Evolutionary conservation across 2,329 filamentous ascomycete species (phyloP).

Genomic region (Epichloe glyceriae): DNA sequence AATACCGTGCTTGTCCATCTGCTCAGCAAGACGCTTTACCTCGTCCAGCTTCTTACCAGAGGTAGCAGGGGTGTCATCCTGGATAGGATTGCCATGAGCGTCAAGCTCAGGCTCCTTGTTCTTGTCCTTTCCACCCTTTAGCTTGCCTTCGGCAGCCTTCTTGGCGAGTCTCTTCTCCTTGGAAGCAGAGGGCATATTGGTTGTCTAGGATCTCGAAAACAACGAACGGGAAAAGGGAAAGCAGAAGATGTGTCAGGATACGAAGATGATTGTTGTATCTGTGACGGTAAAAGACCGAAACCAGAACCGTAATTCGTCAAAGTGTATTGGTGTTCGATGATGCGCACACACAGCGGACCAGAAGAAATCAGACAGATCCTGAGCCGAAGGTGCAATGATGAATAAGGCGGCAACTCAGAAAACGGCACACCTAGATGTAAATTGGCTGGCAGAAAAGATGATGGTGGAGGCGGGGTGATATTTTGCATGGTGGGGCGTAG

Average conservation of each 20-base stretch:
- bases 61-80: constrained; percentile 53
- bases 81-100: constrained; percentile 42
- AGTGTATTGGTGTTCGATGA: not conserved
- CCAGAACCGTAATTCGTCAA: not conserved
- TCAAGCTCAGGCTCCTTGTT: constrained; percentile 59
- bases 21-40: constrained; percentile 76
- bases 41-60: constrained; percentile 61
- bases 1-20: constrained; percentile 92
- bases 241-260: constrained; percentile 1
- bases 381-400: constrained; percentile 6
- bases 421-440: constrained; percentile 1
- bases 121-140: constrained; percentile 64
- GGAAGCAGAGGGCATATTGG: constrained; percentile 53
- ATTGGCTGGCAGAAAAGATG: constrained; percentile 5
- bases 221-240: constrained; percentile 2
- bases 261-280: not conserved
- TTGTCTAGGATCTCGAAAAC: constrained; percentile 6
- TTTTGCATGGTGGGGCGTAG: constrained; percentile 26
- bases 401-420: constrained; percentile 12
- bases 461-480: constrained; percentile 26
- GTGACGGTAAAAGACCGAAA: not conserved
- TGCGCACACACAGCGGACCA: not conserved
- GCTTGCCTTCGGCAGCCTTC: constrained; percentile 60
- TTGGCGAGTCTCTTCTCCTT: constrained; percentile 62
- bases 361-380: constrained; percentile 4